A percentile compares a stretch with the other conserved stretches of the same genome.
phyloP scores from a whole-genome alignment of 768 basidiomycete species.

The Xerocomellus amylosporus region DNA sequence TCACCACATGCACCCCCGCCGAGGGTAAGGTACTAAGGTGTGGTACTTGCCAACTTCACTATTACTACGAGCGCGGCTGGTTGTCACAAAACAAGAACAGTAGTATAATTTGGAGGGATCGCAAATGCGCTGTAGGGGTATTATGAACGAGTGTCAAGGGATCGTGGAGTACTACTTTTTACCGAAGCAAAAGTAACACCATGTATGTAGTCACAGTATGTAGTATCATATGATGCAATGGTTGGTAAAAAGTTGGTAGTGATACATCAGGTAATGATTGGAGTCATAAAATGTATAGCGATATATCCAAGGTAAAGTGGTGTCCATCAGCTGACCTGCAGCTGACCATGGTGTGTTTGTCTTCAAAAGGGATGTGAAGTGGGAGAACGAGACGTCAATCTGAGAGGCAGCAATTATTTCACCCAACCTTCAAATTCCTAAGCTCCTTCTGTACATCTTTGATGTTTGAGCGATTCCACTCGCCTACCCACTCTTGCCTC shows the following conservation, averaged over 20 bases:
- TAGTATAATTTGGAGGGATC: no score
- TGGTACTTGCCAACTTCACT: no score
- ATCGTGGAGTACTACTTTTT: neutral
- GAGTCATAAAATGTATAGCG: neutral
- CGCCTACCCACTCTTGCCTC: conserved; percentile 35
- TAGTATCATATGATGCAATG: conserved; percentile 4
- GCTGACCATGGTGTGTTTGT: neutral
- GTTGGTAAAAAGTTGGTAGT: neutral
- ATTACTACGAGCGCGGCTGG: no score
- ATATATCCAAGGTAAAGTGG: neutral
- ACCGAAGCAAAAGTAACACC: neutral
- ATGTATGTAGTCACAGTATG: neutral
- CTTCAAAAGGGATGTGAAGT: neutral
- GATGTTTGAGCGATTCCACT: conserved; percentile 42
- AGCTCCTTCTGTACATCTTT: conserved; percentile 39
- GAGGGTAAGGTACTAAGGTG: no score
- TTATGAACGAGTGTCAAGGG: neutral
- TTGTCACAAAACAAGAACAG: no score
- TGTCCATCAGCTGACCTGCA: conserved; percentile 17
- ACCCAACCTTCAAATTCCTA: conserved; percentile 25
- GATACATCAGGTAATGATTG: conserved; percentile 10
- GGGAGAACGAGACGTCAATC: neutral
- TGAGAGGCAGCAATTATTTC: neutral
- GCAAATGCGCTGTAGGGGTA: neutral
- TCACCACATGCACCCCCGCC: no score